phyloP scores from a whole-genome alignment of 2,329 filamentous ascomycete species.

The Cladosporium sp. region DNA sequence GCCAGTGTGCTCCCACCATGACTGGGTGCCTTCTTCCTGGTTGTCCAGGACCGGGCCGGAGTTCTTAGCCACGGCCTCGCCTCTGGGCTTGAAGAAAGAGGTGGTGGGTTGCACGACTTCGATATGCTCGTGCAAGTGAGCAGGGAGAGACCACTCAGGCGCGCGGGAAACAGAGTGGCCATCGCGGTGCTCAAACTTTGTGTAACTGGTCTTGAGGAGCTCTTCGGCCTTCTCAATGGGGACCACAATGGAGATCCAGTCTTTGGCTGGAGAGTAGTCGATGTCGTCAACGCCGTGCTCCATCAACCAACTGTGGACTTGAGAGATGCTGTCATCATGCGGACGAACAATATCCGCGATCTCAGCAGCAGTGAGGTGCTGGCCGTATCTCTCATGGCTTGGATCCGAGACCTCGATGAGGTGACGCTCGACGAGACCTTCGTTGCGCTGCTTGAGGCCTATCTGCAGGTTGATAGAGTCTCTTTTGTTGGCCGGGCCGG shows the following conservation, averaged over 20 bases:
- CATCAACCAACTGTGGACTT: constrained; percentile 54
- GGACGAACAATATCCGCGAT: constrained; percentile 54
- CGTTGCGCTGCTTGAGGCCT: constrained; percentile 55
- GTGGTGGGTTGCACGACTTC: constrained; percentile 59
- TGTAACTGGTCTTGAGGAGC: constrained; percentile 51
- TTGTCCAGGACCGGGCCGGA: constrained; percentile 27
- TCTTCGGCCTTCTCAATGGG: constrained; percentile 50
- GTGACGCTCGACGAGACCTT: constrained; percentile 53
- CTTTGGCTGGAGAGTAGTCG: constrained; percentile 50
- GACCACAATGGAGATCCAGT: constrained; percentile 54
- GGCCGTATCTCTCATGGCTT: constrained; percentile 50
- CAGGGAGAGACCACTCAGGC: constrained; percentile 55
- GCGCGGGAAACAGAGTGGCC: constrained; percentile 51
- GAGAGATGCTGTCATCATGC: constrained; percentile 46
- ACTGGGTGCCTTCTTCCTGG: constrained; percentile 15
- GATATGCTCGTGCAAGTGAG: constrained; percentile 54
- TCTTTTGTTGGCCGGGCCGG: constrained; percentile 44
- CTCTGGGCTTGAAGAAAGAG: constrained; percentile 49
- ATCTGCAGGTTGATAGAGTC: constrained; percentile 52
- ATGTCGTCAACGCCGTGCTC: constrained; percentile 48
- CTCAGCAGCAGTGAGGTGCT: constrained; percentile 46
- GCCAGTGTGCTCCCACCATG: constrained; percentile 20
- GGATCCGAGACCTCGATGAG: constrained; percentile 54
- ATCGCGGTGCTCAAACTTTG: constrained; percentile 49
- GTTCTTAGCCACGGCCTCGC: constrained; percentile 10